Evolutionary conservation across 371 early-diverging fungal species (phyloP).

Genomic region (Apophysomyces trapeziformis): DNA sequence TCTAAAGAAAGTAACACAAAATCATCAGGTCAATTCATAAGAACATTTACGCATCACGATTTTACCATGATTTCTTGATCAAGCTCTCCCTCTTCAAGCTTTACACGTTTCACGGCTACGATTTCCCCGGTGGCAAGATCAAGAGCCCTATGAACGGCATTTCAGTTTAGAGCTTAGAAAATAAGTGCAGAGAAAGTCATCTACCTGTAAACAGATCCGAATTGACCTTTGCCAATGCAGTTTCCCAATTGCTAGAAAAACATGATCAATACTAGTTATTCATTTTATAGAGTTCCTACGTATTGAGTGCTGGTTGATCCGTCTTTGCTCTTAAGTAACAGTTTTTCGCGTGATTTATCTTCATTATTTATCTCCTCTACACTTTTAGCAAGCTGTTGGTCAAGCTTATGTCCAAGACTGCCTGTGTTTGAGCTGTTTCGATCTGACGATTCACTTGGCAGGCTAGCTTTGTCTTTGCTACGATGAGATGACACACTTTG

Average conservation of each 20-base stretch:
- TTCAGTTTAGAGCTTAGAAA: too few relatives aligned
- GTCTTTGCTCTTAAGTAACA: slow-evolving; percentile 56
- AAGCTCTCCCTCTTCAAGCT: slow-evolving; percentile 67
- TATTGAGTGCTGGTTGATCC: slow-evolving; percentile 53
- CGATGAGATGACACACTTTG: neutral
- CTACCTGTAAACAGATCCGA: slow-evolving; percentile 81
- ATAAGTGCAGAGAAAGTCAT: too few relatives aligned
- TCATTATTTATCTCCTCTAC: slow-evolving; percentile 11
- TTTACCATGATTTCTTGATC: slow-evolving; percentile 56
- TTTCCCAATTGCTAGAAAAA: slow-evolving; percentile 77
- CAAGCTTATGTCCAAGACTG: slow-evolving; percentile 13
- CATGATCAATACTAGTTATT: neutral
- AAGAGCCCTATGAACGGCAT: slow-evolving; percentile 58
- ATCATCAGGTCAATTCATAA: too few relatives aligned
- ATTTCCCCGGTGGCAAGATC: slow-evolving; percentile 86
- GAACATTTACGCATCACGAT: slow-evolving; percentile 3
- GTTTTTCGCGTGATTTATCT: slow-evolving; percentile 37
- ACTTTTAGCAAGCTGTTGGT: slow-evolving; percentile 7
- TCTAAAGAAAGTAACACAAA: slow-evolving; percentile 23
- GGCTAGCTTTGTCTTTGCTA: neutral
- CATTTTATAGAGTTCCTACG: slow-evolving; percentile 31
- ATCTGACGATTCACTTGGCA: neutral
- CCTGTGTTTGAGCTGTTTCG: neutral
- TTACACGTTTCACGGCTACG: slow-evolving; percentile 87
- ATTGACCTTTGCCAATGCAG: slow-evolving; percentile 39